Conservation (phyloP, 345 rosid genomes). For the Eucalyptus cladocalyx region DNA sequence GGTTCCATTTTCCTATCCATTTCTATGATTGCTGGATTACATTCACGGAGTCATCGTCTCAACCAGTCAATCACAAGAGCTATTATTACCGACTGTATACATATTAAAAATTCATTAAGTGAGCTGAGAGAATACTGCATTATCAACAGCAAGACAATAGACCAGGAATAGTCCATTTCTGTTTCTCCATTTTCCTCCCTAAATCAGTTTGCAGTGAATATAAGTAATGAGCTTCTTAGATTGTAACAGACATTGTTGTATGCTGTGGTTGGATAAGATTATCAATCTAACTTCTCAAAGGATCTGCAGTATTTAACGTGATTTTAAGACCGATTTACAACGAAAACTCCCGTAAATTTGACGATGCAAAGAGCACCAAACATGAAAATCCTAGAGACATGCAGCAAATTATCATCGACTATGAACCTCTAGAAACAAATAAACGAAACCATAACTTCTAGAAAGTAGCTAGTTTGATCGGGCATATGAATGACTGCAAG, state of each 20-base stretch:
- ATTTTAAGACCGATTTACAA: not conserved
- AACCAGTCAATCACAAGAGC: not conserved
- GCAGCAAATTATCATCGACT: not conserved
- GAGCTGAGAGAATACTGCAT: not conserved
- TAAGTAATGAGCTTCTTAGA: not conserved
- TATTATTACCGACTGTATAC: not conserved
- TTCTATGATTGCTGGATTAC: not conserved
- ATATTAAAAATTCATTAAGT: not conserved
- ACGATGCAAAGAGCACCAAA: not conserved
- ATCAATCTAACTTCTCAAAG: not conserved
- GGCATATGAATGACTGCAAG: not conserved
- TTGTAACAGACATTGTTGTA: not conserved
- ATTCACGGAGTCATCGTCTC: not conserved
- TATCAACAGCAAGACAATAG: not conserved
- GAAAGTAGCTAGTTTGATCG: not conserved
- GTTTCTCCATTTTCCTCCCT: not conserved
- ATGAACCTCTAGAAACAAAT: not conserved
- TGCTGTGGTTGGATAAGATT: not conserved
- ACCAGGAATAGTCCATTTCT: not conserved
- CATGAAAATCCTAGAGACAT: not conserved
- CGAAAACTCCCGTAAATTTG: not conserved
- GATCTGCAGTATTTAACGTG: not conserved
- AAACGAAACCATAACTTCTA: not conserved
- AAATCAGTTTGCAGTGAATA: not conserved
- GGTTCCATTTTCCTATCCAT: not conserved